Conservation (phyloP, 2,329 filamentous ascomycete genomes). For the Trichoderma afroharzianum region DNA sequence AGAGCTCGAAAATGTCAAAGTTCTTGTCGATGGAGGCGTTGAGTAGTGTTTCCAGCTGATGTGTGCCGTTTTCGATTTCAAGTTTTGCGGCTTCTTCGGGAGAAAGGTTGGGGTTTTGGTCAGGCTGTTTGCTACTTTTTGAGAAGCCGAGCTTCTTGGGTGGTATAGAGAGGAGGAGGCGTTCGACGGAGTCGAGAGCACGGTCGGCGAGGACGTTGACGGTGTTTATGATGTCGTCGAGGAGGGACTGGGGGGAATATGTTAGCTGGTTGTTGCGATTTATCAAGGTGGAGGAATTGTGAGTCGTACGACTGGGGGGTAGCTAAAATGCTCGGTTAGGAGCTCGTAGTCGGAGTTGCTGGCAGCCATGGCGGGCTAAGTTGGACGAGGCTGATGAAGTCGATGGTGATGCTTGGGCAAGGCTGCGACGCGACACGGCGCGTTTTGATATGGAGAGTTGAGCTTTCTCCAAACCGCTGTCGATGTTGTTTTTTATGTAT, state of each 20-base stretch:
- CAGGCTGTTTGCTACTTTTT: slow-evolving; percentile 28
- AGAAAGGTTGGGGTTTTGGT: slow-evolving; percentile 30
- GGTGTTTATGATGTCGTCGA: slow-evolving; percentile 97
- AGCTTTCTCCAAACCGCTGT: background rate
- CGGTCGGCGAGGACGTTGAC: slow-evolving; percentile 91
- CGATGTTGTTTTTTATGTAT: background rate
- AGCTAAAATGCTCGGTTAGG: slow-evolving; percentile 92
- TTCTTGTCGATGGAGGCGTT: slow-evolving; percentile 79
- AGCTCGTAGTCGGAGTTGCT: slow-evolving; percentile 58
- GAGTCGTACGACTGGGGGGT: slow-evolving; percentile 76
- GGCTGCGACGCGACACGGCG: slow-evolving; percentile 19
- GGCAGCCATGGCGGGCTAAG: slow-evolving; percentile 28
- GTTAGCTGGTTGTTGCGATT: background rate
- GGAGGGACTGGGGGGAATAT: slow-evolving; percentile 61
- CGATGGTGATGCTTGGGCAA: background rate
- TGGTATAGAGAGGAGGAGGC: slow-evolving; percentile 69
- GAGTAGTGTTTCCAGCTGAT: slow-evolving; percentile 78
- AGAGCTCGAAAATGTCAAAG: slow-evolving; percentile 85
- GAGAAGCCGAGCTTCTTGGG: slow-evolving; percentile 78
- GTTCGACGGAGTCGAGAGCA: slow-evolving; percentile 83
- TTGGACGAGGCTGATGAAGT: slow-evolving; percentile 8
- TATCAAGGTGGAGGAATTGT: background rate
- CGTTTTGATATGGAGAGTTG: background rate
- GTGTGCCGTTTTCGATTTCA: slow-evolving; percentile 85
- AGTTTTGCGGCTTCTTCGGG: slow-evolving; percentile 42